phyloP scores from a whole-genome alignment of 257 asterid genomes.

The Penstemon newberryi region DNA sequence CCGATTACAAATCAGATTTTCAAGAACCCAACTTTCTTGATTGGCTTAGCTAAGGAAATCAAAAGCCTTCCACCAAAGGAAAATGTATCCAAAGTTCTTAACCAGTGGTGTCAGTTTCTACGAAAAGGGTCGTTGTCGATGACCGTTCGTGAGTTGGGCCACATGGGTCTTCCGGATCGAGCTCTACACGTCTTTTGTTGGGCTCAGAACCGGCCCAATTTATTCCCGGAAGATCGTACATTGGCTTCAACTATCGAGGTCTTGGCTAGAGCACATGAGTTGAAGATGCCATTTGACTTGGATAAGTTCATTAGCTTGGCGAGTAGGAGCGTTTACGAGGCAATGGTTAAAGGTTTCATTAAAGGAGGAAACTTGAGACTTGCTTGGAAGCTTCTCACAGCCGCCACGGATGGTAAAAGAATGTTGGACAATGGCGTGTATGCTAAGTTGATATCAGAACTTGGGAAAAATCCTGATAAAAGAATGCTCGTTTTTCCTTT shows the following conservation, averaged over 20 bases:
- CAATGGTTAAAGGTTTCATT: slow-evolving; percentile 65
- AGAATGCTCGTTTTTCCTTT: slow-evolving; percentile 40
- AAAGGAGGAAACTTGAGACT: slow-evolving; percentile 64
- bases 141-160: slow-evolving; percentile 30
- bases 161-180: too few species aligned
- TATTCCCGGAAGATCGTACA: too few species aligned
- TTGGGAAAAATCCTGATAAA: slow-evolving; percentile 69
- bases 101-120: slow-evolving; percentile 61
- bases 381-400: slow-evolving; percentile 63
- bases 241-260: slow-evolving; percentile 1
- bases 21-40: slow-evolving; percentile 37
- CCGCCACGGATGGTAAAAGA: slow-evolving; percentile 54
- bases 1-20: slow-evolving; percentile 57
- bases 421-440: slow-evolving; percentile 52
- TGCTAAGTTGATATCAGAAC: slow-evolving; percentile 63
- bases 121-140: slow-evolving; percentile 78
- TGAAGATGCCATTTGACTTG: slow-evolving; percentile 62
- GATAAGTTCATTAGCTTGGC: slow-evolving; percentile 55
- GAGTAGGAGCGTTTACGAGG: slow-evolving; percentile 65
- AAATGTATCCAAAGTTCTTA: slow-evolving; percentile 56
- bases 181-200: too few species aligned
- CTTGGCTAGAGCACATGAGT: slow-evolving; percentile 61
- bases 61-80: slow-evolving; percentile 54
- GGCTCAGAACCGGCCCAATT: too few species aligned
- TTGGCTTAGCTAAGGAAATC: slow-evolving; percentile 61